Base-by-base conservation (phyloP, 2,329 filamentous ascomycete genomes). In the Didymella segeticola region DNA sequence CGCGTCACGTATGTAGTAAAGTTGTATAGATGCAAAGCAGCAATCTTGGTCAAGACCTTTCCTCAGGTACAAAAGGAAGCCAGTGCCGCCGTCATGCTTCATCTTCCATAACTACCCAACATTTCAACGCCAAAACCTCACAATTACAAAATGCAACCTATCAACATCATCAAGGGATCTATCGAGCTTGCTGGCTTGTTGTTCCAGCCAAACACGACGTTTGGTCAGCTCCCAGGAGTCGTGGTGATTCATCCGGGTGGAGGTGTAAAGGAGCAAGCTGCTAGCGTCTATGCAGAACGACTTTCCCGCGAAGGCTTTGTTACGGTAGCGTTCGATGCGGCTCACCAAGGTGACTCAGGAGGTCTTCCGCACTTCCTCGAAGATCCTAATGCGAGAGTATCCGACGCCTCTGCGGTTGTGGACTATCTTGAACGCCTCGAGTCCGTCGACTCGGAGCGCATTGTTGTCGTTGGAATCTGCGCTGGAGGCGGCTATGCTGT, bases 381-480 rank as follows among this genome's bases (percentile, higher is more conserved):
- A 60, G 69, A 77, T 48, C 74, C 77, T 2, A 30, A 30, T 12
- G 68, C 75, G 41, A 67, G 75, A 4, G 75, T 70, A 14, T 70
- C 75, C 31, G 77, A 78, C 43, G 59, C 71, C 43, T 69, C 66
- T 27, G 50, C 56, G 34, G 77, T 70, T 9, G 73, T 77, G 7
- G 70, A 66, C 23, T 78, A 71, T 53, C 60, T 78, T 2, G 30
- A 60, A 1, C 64, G 67, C 1, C 46, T 62, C 2, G 56, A 64
- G 7, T 34, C 34, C 5, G 69, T 78, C 15, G 65, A 77, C 47
- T 45, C 64, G 0, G 57, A 70, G 1, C 59, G 61, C n/a, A 78
- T 79, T 26, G 75, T 69, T 4, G 68, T 70, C 1, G 57, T 78
- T 0, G 77, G 77, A 2, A 74, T 79, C 46, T 78, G 75, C 47